Conservation (phyloP, 2,329 filamentous ascomycete species). For the Grosmannia clavigera region DNA sequence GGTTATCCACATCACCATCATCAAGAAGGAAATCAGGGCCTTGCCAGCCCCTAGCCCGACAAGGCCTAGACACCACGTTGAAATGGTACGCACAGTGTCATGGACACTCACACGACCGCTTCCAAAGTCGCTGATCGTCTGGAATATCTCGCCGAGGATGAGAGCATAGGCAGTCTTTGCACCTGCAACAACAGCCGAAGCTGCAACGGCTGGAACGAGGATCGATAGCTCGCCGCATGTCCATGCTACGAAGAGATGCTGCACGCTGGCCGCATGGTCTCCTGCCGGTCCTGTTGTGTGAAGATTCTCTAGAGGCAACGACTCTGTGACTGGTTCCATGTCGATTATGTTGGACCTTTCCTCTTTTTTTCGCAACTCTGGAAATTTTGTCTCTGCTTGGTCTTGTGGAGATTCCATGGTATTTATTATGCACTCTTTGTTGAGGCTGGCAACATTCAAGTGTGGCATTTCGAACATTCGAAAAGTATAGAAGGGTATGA, state of each 20-base stretch:
- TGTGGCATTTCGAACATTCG: neutral
- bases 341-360: slow-evolving; percentile 4
- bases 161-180: slow-evolving; percentile 54
- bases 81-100: slow-evolving; percentile 42
- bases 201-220: slow-evolving; percentile 40
- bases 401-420: neutral
- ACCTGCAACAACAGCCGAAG: slow-evolving; percentile 47
- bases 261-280: slow-evolving; percentile 9
- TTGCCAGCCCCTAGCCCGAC: slow-evolving; percentile 48
- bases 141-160: slow-evolving; percentile 64
- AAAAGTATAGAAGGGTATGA: neutral
- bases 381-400: neutral
- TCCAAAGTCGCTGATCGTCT: slow-evolving; percentile 55
- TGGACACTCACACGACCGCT: slow-evolving; percentile 21
- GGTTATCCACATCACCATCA: slow-evolving; percentile 58
- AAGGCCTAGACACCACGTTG: slow-evolving; percentile 49
- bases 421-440: neutral
- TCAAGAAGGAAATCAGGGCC: slow-evolving; percentile 54
- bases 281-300: too few relatives aligned
- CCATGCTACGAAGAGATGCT: slow-evolving; percentile 58
- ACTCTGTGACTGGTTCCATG: neutral
- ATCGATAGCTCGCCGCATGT: slow-evolving; percentile 43
- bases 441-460: neutral
- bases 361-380: neutral
- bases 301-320: neutral